These are phyloP conservation scores for Moniliophthora roreri DNA, from an alignment of 1,284 basidiomycete genomes.

Conservation along the genomic window DNA sequence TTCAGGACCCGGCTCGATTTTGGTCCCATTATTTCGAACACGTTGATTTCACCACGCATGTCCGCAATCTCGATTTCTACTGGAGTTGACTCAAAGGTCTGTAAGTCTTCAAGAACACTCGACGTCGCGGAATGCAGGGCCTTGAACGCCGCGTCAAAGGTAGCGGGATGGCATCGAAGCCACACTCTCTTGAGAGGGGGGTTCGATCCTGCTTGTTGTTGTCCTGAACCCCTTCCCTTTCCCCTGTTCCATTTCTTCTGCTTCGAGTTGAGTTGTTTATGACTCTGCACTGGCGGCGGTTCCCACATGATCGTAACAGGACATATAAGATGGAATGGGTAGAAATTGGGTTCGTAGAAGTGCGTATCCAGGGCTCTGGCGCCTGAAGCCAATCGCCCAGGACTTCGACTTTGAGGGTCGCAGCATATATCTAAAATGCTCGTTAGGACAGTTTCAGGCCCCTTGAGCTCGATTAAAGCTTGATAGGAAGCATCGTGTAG, in stretches of 20 bases:
- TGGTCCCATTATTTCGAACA: constrained; percentile 87
- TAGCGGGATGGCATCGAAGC: constrained; percentile 78
- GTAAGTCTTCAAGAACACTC: constrained; percentile 42
- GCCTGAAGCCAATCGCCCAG: constrained; percentile 58
- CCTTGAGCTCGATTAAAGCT: constrained; percentile 72
- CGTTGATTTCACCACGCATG: constrained; percentile 67
- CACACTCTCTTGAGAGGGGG: constrained; percentile 50
- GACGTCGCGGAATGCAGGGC: constrained; percentile 54
- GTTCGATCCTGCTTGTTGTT: background rate
- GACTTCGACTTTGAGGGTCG: constrained; percentile 58
- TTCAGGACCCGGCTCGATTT: constrained; percentile 77
- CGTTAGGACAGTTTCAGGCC: constrained; percentile 55
- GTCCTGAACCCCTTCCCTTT: constrained; percentile 17
- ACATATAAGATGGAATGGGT: constrained; percentile 71
- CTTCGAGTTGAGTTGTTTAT: constrained; percentile 9
- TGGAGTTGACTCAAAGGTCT: constrained; percentile 28
- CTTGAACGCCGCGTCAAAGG: constrained; percentile 55
- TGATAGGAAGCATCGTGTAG: constrained; percentile 88
- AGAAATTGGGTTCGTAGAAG: constrained; percentile 61
- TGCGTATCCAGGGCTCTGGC: constrained; percentile 58
- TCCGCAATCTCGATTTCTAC: constrained; percentile 65
- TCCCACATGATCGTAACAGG: constrained; percentile 79
- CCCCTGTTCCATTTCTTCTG: constrained; percentile 13
- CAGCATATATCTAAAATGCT: constrained; percentile 56
- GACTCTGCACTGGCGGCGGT: constrained; percentile 23